Conservation (phyloP, 305 asterid genomes). For the Fraxinus platypoda region DNA sequence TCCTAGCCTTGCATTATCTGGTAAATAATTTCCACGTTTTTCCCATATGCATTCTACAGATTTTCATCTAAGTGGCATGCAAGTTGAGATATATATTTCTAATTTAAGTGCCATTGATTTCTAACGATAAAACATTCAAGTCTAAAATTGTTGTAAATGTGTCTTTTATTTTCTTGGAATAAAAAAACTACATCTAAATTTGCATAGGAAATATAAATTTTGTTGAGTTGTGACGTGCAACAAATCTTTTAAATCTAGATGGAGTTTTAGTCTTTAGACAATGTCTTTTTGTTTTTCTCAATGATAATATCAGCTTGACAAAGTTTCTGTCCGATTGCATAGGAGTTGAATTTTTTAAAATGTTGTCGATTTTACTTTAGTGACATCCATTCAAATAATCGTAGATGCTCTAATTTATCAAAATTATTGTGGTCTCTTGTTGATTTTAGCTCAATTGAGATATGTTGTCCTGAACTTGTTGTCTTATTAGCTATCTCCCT, state of each 20-base stretch:
- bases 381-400: neutral
- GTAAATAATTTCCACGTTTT: neutral
- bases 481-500: neutral
- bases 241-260: too few species aligned
- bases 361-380: neutral
- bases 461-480: neutral
- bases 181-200: neutral
- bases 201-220: neutral
- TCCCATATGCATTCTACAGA: neutral
- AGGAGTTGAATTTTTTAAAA: neutral
- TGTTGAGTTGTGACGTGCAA: neutral
- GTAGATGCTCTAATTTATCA: neutral
- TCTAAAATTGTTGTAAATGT: neutral
- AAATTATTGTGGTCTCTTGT: neutral
- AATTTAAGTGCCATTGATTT: neutral
- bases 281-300: too few species aligned
- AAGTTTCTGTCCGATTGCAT: neutral
- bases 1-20: neutral
- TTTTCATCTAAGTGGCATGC: neutral
- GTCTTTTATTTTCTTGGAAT: neutral
- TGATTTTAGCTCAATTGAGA: neutral
- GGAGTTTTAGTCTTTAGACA: neutral
- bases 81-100: neutral
- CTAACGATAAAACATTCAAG: neutral
- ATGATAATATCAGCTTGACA: neutral